Percentiles rank a stretch among this genome's conserved stretches.
These are phyloP conservation scores for Kickxella alabastrina DNA, from an alignment of 192 early-diverging fungal species.

Conservation along the genomic window DNA sequence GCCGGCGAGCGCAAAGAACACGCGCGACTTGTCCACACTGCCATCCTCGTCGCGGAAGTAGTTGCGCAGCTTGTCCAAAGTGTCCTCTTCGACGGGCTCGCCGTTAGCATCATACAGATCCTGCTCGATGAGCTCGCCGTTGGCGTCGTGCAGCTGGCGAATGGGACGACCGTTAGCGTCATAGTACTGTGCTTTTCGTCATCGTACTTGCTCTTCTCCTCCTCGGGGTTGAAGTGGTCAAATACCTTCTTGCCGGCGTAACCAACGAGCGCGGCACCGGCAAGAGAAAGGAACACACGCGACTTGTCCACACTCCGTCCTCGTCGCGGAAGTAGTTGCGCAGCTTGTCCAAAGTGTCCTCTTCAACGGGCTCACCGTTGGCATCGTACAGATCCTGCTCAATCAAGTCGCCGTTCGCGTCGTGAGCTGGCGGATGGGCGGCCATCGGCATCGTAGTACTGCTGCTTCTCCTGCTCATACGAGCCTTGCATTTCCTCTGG, in stretches of 20 bases:
- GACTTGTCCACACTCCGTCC: constrained; percentile 30
- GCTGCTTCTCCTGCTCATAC: background rate
- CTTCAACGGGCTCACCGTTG: background rate
- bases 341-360: background rate
- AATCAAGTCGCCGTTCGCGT: background rate
- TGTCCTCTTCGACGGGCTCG: too few species aligned
- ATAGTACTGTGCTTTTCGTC: background rate
- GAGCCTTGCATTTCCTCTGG: background rate
- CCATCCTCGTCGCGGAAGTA: constrained; percentile 2
- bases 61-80: background rate
- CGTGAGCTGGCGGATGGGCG: background rate
- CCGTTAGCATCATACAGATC: too few species aligned
- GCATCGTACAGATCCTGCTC: background rate
- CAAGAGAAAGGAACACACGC: constrained; percentile 14
- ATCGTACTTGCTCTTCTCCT: constrained; percentile 6
- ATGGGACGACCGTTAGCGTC: too few species aligned
- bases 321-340: constrained; percentile 21
- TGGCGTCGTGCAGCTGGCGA: too few species aligned
- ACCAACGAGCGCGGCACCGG: constrained; percentile 7
- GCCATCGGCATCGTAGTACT: background rate
- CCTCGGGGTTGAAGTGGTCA: constrained; percentile 10
- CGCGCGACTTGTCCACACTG: constrained; percentile 12
- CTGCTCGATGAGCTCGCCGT: too few species aligned
- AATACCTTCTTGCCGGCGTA: constrained; percentile 23
- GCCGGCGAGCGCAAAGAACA: background rate